Evolutionary conservation across 176 grass and related monocot genomes (phyloP).

Genomic region (Oropetium thomaeum): DNA sequence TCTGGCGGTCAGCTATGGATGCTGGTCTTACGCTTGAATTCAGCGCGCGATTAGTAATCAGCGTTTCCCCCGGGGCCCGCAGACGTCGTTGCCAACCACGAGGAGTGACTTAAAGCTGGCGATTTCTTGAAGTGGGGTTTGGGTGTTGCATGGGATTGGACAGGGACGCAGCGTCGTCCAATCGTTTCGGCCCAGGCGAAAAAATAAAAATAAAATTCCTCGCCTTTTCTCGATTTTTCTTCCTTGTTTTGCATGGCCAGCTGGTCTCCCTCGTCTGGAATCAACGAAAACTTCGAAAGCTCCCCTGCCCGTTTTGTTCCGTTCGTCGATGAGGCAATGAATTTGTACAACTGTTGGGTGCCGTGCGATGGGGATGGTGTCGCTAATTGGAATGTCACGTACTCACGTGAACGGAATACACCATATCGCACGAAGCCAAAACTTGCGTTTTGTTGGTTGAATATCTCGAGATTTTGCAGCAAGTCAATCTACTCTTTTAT

Average conservation of each 20-base stretch:
- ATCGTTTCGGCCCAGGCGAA: not conserved
- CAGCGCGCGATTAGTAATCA: not conserved
- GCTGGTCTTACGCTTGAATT: not conserved
- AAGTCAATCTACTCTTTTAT: too few relatives aligned
- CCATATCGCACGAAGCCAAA: too few relatives aligned
- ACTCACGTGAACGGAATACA: too few relatives aligned
- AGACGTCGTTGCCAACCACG: not conserved
- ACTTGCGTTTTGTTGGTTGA: too few relatives aligned
- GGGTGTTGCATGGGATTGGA: conserved; percentile 1
- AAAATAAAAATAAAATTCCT: too few relatives aligned
- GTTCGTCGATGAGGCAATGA: not conserved
- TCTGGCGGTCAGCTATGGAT: not conserved
- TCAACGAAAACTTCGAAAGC: not conserved
- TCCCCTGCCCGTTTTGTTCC: not conserved
- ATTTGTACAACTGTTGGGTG: too few relatives aligned
- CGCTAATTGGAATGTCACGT: too few relatives aligned
- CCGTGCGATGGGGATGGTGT: too few relatives aligned
- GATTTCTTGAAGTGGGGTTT: not conserved
- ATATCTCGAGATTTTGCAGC: too few relatives aligned
- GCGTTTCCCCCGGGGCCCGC: not conserved
- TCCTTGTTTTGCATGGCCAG: not conserved
- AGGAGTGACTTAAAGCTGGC: not conserved
- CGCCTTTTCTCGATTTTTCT: not conserved
- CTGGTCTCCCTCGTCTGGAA: not conserved
- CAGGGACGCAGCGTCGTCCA: conserved; percentile 4